Evolutionary conservation across 2,329 filamentous ascomycete genomes (phyloP), one percentile per base, ranked within the genome.

Genomic region (Colletotrichum euphorbiae): DNA sequence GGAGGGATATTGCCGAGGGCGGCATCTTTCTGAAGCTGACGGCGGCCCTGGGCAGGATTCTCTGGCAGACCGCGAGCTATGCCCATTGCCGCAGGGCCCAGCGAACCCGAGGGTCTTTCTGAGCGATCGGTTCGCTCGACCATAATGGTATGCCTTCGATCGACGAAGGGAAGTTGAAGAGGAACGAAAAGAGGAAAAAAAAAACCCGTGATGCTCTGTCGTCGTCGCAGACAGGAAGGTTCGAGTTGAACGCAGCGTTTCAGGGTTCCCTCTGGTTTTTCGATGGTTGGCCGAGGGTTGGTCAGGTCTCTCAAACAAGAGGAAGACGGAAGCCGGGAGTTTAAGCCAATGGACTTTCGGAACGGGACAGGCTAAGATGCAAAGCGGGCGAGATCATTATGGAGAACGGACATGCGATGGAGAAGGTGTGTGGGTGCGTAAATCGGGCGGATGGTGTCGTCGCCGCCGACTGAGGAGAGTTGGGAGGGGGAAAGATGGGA

Each of bases 11-110:
- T 83, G 59, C 80, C 77, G 70, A 78, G 74, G 63, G 80, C 73
- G 69, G 78, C 48, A 79, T 65, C 62, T 72, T 78, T 80, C 65
- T 77, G 79, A 17, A 80, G 76, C 42, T 77, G 77, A 56, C 78
- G 80, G 71, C 80, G 80, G 62, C 70, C 77, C 56, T 77, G 76
- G 61, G 75, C 75, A 64, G 78, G 79, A 73, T 76, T 79, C 48
- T 85, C 83, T 64, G 79, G 76, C 71, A 83, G 69, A 63, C 75
- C 80, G 71, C 83, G 74, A 56, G 77, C 75, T 55, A 75, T 77
- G 28, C 77, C 76, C 67, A 77, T 75, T 46, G 76, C 77, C 46
- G 76, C 76, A 59, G 74, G 74, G 40, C 77, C 78, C 63, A 79
- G 60, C 36, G 72, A 70, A 40, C 71, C 73, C 59, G 71, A 69